These are phyloP conservation scores for Sporothrix pseudoabietina DNA, from an alignment of 2,329 filamentous ascomycete genomes.

Conservation along the genomic window DNA sequence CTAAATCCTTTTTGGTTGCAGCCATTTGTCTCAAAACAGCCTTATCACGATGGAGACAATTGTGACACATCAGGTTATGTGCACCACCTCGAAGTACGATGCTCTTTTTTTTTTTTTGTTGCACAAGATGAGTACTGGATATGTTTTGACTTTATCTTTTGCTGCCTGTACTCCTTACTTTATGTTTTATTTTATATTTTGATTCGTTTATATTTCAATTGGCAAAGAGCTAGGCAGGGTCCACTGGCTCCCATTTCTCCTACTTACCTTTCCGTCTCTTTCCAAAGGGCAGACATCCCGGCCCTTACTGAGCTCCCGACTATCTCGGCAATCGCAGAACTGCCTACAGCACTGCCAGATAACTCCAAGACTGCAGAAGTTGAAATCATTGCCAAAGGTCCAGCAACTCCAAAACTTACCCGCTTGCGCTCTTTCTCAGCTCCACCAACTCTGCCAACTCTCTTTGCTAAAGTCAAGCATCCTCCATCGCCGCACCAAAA, in stretches of 20 bases:
- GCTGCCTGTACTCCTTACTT: neutral
- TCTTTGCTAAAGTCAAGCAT: neutral
- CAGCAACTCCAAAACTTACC: conserved; percentile 3
- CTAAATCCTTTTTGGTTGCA: neutral
- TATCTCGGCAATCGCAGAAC: neutral
- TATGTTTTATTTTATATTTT: neutral
- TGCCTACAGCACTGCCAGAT: neutral
- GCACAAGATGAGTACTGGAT: neutral
- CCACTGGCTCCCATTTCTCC: neutral
- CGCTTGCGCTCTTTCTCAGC: neutral
- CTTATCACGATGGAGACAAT: neutral
- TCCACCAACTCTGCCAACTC: neutral
- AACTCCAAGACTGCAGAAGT: neutral
- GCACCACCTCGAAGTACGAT: neutral
- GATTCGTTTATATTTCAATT: neutral
- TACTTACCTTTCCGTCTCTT: conserved; percentile 15
- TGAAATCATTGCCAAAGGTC: neutral
- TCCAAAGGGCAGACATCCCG: neutral
- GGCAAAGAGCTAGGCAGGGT: neutral
- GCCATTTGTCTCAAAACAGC: neutral
- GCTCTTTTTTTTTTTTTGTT: neutral
- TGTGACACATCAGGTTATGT: neutral
- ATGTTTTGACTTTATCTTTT: neutral
- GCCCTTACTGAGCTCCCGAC: neutral
- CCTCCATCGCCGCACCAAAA: neutral